Evolutionary conservation across 768 basidiomycete genomes (phyloP).

Genomic region (Dendrothele bispora): DNA sequence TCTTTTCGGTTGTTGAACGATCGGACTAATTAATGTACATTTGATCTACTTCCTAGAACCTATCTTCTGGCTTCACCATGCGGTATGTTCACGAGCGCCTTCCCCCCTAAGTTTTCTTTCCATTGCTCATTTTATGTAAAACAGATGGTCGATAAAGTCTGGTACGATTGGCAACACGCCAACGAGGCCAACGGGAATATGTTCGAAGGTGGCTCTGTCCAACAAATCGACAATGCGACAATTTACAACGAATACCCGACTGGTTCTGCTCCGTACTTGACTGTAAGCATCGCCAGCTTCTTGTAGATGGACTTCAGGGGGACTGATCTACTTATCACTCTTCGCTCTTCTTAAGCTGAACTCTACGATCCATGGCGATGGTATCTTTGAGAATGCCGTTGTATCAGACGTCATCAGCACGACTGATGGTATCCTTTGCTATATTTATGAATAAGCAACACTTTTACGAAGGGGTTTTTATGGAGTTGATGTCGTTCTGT

Average conservation of each 20-base stretch:
- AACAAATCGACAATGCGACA: conserved; percentile 19
- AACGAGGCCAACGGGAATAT: conserved; percentile 20
- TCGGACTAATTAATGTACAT: neutral
- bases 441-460: conserved; percentile 33
- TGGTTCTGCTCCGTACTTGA: conserved; percentile 22
- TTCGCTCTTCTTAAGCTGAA: conserved; percentile 15
- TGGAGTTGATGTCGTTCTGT: no score
- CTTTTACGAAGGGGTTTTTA: no score
- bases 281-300: conserved; percentile 8
- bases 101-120: neutral
- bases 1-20: neutral
- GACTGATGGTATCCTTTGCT: conserved; percentile 31
- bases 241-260: conserved; percentile 21
- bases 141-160: conserved; percentile 36
- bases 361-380: conserved; percentile 25
- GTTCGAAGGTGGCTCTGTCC: conserved; percentile 30
- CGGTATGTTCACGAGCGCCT: conserved; percentile 18
- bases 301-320: no score
- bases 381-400: conserved; percentile 20
- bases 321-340: neutral
- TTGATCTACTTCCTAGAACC: conserved; percentile 23
- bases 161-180: conserved; percentile 34
- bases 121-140: neutral
- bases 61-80: conserved; percentile 35
- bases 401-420: conserved; percentile 30